Conservation (phyloP, 805 yeast species). For the Starmerella floricola region DNA sequence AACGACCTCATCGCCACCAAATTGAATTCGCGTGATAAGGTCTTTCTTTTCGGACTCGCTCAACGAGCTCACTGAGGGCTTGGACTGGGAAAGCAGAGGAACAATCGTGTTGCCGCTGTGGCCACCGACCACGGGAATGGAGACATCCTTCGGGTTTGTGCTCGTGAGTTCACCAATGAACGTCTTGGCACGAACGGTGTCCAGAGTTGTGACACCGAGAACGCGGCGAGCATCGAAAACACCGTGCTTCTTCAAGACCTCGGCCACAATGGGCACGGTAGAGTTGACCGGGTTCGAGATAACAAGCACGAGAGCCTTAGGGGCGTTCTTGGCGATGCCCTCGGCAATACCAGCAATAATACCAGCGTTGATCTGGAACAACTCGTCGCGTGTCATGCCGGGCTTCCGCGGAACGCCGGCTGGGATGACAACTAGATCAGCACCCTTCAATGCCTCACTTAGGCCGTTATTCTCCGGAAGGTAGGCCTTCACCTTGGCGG, state of each 20-base stretch:
- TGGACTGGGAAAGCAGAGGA: conserved; percentile 51
- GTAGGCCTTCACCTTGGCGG: conserved; percentile 46
- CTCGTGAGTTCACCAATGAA: conserved; percentile 50
- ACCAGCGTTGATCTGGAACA: conserved; percentile 71
- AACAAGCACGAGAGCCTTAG: conserved; percentile 64
- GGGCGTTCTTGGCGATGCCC: conserved; percentile 59
- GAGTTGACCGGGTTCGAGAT: conserved; percentile 93
- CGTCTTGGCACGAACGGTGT: conserved; percentile 76
- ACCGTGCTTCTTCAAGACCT: conserved; percentile 55
- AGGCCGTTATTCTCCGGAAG: conserved; percentile 54
- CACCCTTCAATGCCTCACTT: conserved; percentile 55
- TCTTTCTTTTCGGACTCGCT: conserved; percentile 35
- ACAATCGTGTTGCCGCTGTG: conserved; percentile 93
- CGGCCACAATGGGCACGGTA: conserved; percentile 79
- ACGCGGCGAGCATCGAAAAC: conserved; percentile 59
- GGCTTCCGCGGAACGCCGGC: conserved; percentile 93
- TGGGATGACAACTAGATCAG: conserved; percentile 81
- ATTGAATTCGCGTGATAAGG: conserved; percentile 80
- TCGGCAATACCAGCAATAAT: conserved; percentile 63
- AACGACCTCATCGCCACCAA: conserved; percentile 95
- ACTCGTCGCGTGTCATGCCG: conserved; percentile 86
- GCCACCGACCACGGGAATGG: conserved; percentile 77
- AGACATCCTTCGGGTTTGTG: conserved; percentile 36
- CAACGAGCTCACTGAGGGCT: conserved; percentile 31
- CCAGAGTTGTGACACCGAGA: conserved; percentile 83